Percentiles rank a stretch among this genome's conserved stretches.
phyloP scores from a whole-genome alignment of 257 asterid species.

The Solanum sejunctum region DNA sequence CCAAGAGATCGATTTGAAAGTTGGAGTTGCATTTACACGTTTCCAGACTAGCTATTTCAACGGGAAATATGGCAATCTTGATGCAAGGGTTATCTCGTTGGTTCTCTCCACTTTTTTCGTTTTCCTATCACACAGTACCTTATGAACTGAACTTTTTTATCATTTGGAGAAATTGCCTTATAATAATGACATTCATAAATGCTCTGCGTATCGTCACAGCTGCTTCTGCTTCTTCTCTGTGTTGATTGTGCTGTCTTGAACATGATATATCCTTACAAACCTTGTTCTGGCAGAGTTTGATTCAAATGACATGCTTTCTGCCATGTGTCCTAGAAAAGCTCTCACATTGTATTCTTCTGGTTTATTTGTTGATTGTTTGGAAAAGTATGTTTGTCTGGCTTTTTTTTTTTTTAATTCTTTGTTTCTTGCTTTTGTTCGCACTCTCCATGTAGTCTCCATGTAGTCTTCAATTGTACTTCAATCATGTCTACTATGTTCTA shows the following conservation, averaged over 20 bases:
- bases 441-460: neutral
- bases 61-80: slow-evolving; percentile 96
- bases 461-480: neutral
- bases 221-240: neutral
- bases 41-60: slow-evolving; percentile 86
- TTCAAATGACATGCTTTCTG: neutral
- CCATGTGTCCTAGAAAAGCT: neutral
- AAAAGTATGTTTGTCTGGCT: neutral
- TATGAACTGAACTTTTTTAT: neutral
- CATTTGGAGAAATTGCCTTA: neutral
- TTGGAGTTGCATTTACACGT: slow-evolving; percentile 92
- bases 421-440: neutral
- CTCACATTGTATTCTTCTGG: neutral
- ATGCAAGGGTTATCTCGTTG: slow-evolving; percentile 89
- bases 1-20: slow-evolving; percentile 95
- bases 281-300: neutral
- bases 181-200: neutral
- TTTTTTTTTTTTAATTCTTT: neutral
- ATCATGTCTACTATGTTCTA: neutral
- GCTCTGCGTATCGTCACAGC: neutral
- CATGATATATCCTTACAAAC: neutral
- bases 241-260: neutral
- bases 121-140: neutral
- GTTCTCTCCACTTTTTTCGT: slow-evolving; percentile 19
- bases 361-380: neutral